These are phyloP conservation scores for Penicillium steckii DNA, from an alignment of 495 filamentous ascomycete species.

Conservation along the genomic window DNA sequence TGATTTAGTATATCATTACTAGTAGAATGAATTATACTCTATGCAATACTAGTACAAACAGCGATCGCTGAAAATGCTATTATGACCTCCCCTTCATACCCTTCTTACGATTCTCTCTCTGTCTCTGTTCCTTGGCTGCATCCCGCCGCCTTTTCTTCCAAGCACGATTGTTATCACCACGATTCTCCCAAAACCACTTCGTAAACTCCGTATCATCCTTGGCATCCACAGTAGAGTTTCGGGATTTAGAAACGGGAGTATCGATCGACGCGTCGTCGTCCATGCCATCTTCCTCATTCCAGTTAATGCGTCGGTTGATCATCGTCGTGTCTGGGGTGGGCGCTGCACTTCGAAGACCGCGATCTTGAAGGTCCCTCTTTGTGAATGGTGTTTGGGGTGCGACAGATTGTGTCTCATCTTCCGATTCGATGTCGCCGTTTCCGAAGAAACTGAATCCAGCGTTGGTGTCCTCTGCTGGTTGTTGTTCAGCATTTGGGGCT, in stretches of 20 bases:
- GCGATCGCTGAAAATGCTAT: neutral
- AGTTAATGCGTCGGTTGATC: constrained; percentile 42
- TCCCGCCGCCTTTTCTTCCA: constrained; percentile 87
- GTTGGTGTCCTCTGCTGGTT: constrained; percentile 41
- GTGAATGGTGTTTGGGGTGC: constrained; percentile 79
- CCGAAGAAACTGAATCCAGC: constrained; percentile 65
- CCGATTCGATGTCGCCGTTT: constrained; percentile 50
- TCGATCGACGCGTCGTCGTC: constrained; percentile 31
- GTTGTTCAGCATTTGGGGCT: constrained; percentile 34
- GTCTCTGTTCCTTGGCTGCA: constrained; percentile 79
- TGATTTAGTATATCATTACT: neutral
- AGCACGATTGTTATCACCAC: constrained; percentile 83
- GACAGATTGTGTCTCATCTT: constrained; percentile 38
- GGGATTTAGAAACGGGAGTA: constrained; percentile 36
- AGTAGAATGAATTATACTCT: neutral
- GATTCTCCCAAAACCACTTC: constrained; percentile 89
- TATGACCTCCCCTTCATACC: constrained; percentile 47
- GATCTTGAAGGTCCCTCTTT: constrained; percentile 69
- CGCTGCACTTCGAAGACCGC: constrained; percentile 77
- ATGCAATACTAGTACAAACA: neutral
- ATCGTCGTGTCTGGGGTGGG: constrained; percentile 94
- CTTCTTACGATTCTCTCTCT: constrained; percentile 74
- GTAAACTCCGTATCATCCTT: constrained; percentile 68
- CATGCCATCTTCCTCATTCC: constrained; percentile 30
- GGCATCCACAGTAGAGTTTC: neutral